Base-by-base conservation (phyloP, 345 rosid species). In the Euphorbia tirucalli region DNA sequence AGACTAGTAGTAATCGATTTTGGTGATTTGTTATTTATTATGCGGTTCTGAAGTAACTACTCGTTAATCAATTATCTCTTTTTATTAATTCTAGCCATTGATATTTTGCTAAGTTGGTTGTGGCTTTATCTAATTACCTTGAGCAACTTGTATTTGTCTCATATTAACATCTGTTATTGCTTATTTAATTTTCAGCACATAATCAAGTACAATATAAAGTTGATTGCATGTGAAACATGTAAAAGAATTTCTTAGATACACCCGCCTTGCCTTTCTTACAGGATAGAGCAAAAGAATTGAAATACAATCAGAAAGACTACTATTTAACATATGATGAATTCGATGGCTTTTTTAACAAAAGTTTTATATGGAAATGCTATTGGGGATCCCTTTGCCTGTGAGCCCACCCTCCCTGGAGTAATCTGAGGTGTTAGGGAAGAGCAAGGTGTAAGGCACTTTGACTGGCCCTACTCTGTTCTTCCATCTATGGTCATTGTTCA, bases 361-460 rank as follows among this genome's bases (percentile, higher is more conserved):
- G 5, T 28, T 56, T 77, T 82, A 93, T 41, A 93, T 89, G 3
- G 99, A 95, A 72, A 95, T 62, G 57, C 99, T 92, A 61, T 92
- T 95, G 11, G 99, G 99, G 72, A 95, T 90, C 21, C 99, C 97
- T 80, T 77, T 89, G 60, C 93, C 97, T 1, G 93, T 89, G 54
- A 95, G 85, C 6, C 97, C 97, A 49, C 89, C 85, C 15, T 77
- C 82, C 69, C 70, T 88, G 3, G 90, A 72, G 82, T 79, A 52
- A 79, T 89, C 87, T 4, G 89, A 83, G 48, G 93, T 88, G 81
- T 82, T 88, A 1, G 97, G 99, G 64, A 75, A 92, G 27, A 92
- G 85, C 70, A 95, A 66, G 13, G 89, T 89, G 76, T 95, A 95
- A 54, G 97, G 97, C 48, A 95, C 69, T 71, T 87, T 83, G 11